Conservation (phyloP, 352 stramenopile genomes). For the Pythium phragmiticola region DNA sequence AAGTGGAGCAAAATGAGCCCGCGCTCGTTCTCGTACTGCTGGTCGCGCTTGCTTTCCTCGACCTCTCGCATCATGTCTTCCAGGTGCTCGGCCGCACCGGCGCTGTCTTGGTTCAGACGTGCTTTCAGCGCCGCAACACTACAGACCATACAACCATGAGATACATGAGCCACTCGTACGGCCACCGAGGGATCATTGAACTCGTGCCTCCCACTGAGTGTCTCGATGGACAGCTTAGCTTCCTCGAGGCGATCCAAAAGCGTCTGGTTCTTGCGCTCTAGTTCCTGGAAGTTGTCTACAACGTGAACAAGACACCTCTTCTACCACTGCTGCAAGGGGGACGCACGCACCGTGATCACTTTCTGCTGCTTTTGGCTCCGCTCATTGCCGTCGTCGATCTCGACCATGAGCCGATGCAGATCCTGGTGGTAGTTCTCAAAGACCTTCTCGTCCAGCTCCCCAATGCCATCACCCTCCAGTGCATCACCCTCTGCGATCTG, state of each 20-base stretch:
- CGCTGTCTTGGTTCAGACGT: conserved; percentile 68
- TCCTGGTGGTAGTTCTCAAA: conserved; percentile 76
- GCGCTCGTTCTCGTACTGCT: conserved; percentile 59
- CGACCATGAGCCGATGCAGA: conserved; percentile 53
- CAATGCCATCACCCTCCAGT: conserved; percentile 5
- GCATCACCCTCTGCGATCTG: conserved; percentile 12
- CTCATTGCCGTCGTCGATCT: conserved; percentile 65
- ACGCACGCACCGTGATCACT: conserved; percentile 46
- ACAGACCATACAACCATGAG: not conserved
- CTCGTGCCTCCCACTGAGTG: conserved; percentile 55
- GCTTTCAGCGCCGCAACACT: conserved; percentile 75
- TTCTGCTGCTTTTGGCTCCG: conserved; percentile 65
- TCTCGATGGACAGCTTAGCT: conserved; percentile 63
- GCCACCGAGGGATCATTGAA: not conserved
- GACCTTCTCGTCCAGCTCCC: conserved; percentile 56
- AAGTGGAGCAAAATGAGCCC: conserved; percentile 51
- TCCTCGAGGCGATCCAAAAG: conserved; percentile 66
- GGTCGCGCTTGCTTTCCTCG: conserved; percentile 64
- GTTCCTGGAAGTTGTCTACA: conserved; percentile 33
- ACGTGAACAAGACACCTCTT: no score
- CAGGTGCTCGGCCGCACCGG: conserved; percentile 56
- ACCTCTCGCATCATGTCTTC: conserved; percentile 67
- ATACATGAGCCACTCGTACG: not conserved
- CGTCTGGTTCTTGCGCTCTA: conserved; percentile 66
- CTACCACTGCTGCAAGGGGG: no score